Base-by-base conservation (phyloP, 2,329 filamentous ascomycete species). In the Hymenoscyphus fructigenus region DNA sequence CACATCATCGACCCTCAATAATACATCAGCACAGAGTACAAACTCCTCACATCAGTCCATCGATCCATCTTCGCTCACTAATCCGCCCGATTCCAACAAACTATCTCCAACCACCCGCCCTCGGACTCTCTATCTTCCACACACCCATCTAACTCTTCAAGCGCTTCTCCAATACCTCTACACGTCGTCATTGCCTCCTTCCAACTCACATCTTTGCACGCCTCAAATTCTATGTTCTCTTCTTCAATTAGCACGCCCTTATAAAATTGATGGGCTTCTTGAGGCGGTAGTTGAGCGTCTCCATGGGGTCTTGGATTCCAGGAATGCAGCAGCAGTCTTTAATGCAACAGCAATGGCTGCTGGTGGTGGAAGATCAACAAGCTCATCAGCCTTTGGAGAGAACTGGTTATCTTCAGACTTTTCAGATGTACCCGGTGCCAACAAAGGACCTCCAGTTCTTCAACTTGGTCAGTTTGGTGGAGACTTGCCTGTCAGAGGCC, bases 331-430 rank as follows among this genome's bases (percentile, higher is more conserved):
- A 0, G 95, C 95, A 5, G 93, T 99, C 0, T 99, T 99, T 82
- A 99, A 99, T 70, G 95, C 95, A 0, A 95, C 94, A 0, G 95
- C 95, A 61, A 98, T 98, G 95, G 95, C 93, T 0, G 95, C 95
- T 1, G 95, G 95, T 12, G 93, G 95, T 29, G 95, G 95, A 0
- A 87, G 93, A 58, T 91, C 91, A 58, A 91, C 94, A 32, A 88
- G 90, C 61, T 68, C 70, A n/a, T 67, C 70, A 6, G 87, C 87
- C 64, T 74, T 80, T 20, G 74, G 68, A 9, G 72, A 76, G 28
- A 88, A 88, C 72, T 87, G 84, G 75, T 59, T 69, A 7, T 87
- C 85, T 71, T 82, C 86, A 5, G 69, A 71, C 32, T 66, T 71
- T 36, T 78, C 82, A 6, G 79, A 71, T 15, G 60, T 69, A 20